Evolutionary conservation across 352 stramenopile species (phyloP).

Genomic region (Phytophthora pini): DNA sequence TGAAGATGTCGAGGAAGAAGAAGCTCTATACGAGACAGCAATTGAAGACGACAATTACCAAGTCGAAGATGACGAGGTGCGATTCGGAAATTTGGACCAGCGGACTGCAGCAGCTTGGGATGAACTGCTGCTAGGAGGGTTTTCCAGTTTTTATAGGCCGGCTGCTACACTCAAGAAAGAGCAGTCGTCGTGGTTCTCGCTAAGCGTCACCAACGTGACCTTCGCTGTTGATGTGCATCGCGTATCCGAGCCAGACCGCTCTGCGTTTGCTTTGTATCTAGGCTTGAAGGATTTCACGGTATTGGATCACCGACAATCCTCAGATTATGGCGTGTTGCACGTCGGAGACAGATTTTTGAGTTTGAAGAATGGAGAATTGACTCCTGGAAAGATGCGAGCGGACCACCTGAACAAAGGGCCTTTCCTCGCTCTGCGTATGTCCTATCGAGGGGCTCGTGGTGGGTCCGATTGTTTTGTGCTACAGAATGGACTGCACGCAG

Average conservation of each 20-base stretch:
- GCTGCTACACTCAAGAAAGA: conserved; percentile 52
- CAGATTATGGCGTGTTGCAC: conserved; percentile 79
- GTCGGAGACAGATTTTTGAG: conserved; percentile 86
- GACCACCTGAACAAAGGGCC: conserved; percentile 66
- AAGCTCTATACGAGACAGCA: conserved; percentile 36
- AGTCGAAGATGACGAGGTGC: conserved; percentile 16
- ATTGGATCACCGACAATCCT: conserved; percentile 73
- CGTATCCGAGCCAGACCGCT: conserved; percentile 67
- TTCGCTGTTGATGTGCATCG: conserved; percentile 73
- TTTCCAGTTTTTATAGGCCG: conserved; percentile 74
- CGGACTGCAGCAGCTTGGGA: conserved; percentile 44
- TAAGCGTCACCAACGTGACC: conserved; percentile 63
- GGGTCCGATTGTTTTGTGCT: conserved; percentile 56
- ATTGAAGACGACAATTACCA: conserved; percentile 25
- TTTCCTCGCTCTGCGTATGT: conserved; percentile 65
- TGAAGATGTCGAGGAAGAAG: conserved; percentile 44
- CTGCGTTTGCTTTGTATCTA: conserved; percentile 66
- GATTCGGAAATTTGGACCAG: conserved; percentile 16
- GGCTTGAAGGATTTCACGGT: conserved; percentile 66
- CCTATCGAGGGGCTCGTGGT: conserved; percentile 63
- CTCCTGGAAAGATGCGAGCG: conserved; percentile 68
- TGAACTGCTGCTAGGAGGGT: conserved; percentile 68
- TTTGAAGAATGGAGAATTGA: conserved; percentile 79
- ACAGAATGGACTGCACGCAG: conserved; percentile 64
- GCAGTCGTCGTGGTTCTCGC: conserved; percentile 76